A percentile compares a stretch with the other conserved stretches of the same genome.
Evolutionary conservation across 108 stramenopile genomes (phyloP).

Genomic region (Pseudonitzschia pungens): DNA sequence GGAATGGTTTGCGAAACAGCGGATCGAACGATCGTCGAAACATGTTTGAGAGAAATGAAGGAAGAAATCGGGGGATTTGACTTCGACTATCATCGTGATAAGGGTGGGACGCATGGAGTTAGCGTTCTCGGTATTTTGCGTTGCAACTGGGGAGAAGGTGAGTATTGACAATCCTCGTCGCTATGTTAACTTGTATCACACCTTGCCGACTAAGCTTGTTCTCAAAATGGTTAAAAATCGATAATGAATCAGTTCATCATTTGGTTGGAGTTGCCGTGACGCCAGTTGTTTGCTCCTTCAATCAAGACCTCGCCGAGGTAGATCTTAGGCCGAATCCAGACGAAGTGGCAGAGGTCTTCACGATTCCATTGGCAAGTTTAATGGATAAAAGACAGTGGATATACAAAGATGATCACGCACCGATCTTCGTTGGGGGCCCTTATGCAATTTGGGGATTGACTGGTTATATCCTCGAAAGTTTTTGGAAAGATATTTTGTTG

Average conservation of each 20-base stretch:
- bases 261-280: constrained; percentile 93
- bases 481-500: constrained; percentile 80
- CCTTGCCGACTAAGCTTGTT: neutral
- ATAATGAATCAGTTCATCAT: constrained; percentile 46
- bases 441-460: constrained; percentile 92
- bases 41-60: constrained; percentile 93
- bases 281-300: constrained; percentile 82
- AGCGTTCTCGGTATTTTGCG: constrained; percentile 83
- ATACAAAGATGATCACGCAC: constrained; percentile 74
- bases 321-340: constrained; percentile 74
- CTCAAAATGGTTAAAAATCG: neutral
- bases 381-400: constrained; percentile 78
- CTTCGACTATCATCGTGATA: constrained; percentile 35
- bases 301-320: constrained; percentile 68
- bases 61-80: constrained; percentile 89
- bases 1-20: constrained; percentile 84
- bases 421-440: constrained; percentile 87
- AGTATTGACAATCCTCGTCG: constrained; percentile 2
- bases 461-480: constrained; percentile 84
- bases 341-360: constrained; percentile 90
- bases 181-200: neutral
- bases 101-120: constrained; percentile 39
- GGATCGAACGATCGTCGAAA: constrained; percentile 87
- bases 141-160: constrained; percentile 87
- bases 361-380: constrained; percentile 72